These are phyloP conservation scores for Kurtzmaniella natalensis DNA, from an alignment of 1,139 yeast genomes.

Conservation along the genomic window DNA sequence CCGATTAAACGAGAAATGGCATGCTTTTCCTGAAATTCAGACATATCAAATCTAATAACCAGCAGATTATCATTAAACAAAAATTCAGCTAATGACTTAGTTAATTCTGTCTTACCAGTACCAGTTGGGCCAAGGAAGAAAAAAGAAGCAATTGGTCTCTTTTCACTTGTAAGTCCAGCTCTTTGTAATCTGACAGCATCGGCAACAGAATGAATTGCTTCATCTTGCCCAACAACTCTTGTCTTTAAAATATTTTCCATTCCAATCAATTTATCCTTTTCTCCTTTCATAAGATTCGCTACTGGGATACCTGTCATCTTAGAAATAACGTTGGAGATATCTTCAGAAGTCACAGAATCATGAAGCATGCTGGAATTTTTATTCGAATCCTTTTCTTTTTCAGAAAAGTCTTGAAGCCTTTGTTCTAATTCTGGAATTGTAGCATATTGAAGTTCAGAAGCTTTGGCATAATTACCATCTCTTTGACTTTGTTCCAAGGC, in stretches of 20 bases:
- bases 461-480: slow-evolving; percentile 79
- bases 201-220: slow-evolving; percentile 82
- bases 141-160: slow-evolving; percentile 92
- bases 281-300: slow-evolving; percentile 88
- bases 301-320: slow-evolving; percentile 96
- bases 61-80: slow-evolving; percentile 83
- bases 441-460: slow-evolving; percentile 85
- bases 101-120: slow-evolving; percentile 94
- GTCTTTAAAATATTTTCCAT: slow-evolving; percentile 79
- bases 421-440: slow-evolving; percentile 75
- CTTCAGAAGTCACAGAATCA: slow-evolving; percentile 91
- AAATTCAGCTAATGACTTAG: slow-evolving; percentile 88
- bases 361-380: slow-evolving; percentile 50
- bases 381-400: slow-evolving; percentile 34
- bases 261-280: slow-evolving; percentile 79
- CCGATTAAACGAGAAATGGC: slow-evolving; percentile 87
- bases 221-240: slow-evolving; percentile 92
- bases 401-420: slow-evolving; percentile 44
- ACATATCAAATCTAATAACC: slow-evolving; percentile 92
- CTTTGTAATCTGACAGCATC: slow-evolving; percentile 95
- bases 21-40: slow-evolving; percentile 95
- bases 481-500: slow-evolving; percentile 82
- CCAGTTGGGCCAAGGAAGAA: slow-evolving; percentile 98
- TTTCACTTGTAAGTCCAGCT: slow-evolving; percentile 92
- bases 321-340: slow-evolving; percentile 86